phyloP scores from a whole-genome alignment of 306 rosid genomes.

The Lathyrus oleraceus region DNA sequence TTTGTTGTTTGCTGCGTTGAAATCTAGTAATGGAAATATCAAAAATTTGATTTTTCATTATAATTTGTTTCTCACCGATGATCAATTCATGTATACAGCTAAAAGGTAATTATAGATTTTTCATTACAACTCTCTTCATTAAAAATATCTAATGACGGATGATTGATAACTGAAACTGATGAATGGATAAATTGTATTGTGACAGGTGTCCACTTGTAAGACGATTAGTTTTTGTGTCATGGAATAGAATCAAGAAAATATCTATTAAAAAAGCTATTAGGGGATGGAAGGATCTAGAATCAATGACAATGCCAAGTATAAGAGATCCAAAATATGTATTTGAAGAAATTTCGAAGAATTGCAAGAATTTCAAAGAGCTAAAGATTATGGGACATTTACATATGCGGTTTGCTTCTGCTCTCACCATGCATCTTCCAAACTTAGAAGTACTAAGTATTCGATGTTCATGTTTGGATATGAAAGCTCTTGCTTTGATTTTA shows the following conservation, averaged over 20 bases:
- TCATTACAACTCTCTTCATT: too few species aligned
- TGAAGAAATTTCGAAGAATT: neutral
- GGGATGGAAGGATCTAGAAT: neutral
- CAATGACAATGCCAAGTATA: constrained; percentile 2
- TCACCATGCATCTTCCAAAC: neutral
- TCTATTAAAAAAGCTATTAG: neutral
- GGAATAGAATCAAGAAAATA: neutral
- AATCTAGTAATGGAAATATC: neutral
- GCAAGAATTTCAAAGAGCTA: neutral
- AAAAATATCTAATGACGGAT: neutral
- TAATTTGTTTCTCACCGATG: neutral
- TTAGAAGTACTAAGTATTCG: neutral
- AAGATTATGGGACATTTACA: neutral
- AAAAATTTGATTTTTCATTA: constrained; percentile 4
- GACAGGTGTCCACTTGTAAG: neutral
- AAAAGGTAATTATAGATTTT: neutral
- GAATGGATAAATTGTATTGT: neutral
- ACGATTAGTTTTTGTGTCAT: constrained; percentile 8
- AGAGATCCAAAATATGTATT: neutral
- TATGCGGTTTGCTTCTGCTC: neutral
- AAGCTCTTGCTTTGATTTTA: neutral
- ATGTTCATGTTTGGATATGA: neutral
- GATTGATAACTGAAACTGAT: too few species aligned
- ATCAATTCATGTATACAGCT: neutral
- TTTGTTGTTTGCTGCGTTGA: neutral